Conservation (phyloP, 1,284 basidiomycete species). For the Kalmanozyma brasiliensis region DNA sequence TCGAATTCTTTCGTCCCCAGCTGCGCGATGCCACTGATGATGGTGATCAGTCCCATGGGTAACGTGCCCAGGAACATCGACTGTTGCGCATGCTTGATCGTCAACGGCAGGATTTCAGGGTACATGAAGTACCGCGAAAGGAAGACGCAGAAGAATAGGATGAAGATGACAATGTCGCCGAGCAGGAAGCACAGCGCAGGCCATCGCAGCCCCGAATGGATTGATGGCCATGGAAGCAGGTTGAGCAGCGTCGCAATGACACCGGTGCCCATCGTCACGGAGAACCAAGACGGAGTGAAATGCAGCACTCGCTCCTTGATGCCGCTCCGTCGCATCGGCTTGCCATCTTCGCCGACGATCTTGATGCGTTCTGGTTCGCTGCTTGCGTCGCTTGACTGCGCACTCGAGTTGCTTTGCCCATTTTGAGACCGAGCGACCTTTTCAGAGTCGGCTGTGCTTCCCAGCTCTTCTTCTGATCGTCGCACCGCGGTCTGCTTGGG, state of each 20-base stretch:
- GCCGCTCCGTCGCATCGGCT: slow-evolving; percentile 38
- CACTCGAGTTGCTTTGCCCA: slow-evolving; percentile 6
- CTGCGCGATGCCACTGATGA: slow-evolving; percentile 52
- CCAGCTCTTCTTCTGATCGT: slow-evolving; percentile 33
- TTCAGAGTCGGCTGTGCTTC: slow-evolving; percentile 37
- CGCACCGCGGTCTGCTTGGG: slow-evolving; percentile 16
- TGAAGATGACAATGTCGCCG: slow-evolving; percentile 45
- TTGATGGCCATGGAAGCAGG: slow-evolving; percentile 46
- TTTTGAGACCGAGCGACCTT: slow-evolving; percentile 11
- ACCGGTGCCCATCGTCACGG: slow-evolving; percentile 58
- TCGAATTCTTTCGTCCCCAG: slow-evolving; percentile 48
- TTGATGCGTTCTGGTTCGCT: slow-evolving; percentile 32
- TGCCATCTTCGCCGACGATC: slow-evolving; percentile 42
- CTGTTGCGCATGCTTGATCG: slow-evolving; percentile 59
- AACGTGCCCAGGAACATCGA: slow-evolving; percentile 55
- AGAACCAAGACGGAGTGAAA: slow-evolving; percentile 59
- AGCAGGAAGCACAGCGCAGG: slow-evolving; percentile 40
- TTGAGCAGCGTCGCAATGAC: slow-evolving; percentile 51
- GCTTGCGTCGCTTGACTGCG: not conserved
- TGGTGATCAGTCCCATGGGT: slow-evolving; percentile 58
- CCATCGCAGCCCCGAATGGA: slow-evolving; percentile 37
- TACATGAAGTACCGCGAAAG: slow-evolving; percentile 53
- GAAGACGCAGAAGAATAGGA: slow-evolving; percentile 50
- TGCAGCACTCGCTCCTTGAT: slow-evolving; percentile 51
- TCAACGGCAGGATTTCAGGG: slow-evolving; percentile 56